Base-by-base conservation (phyloP, 78 protist genomes). In the Monocercomonoides exilis region DNA sequence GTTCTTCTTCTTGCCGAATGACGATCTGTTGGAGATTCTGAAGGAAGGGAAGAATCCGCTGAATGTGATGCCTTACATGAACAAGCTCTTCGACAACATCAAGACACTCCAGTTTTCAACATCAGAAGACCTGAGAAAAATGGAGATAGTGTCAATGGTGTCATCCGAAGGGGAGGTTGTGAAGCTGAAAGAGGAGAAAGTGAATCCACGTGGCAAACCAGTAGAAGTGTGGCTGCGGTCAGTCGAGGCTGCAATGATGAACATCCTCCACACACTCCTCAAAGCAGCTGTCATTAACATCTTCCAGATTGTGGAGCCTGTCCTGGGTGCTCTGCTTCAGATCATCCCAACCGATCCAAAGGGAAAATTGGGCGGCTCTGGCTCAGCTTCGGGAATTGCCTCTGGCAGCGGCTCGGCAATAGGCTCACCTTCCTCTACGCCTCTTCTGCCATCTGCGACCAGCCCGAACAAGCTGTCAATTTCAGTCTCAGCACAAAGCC, bases 301-400 rank as follows among this genome's bases (percentile, higher is more conserved):
- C 88, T 95, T 95, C 89, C 87, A 94, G 35, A 91, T 96, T 79
- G 88, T 92, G 86, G 95, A 94, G 45, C 96, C 94, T 54, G 86
- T 95, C 70, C 84, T 95, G 41, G 91, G 87, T 84, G 92, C 93
- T 79, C 92, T 95, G 11, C 89, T 94, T 1, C 94, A 93, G 89
- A 80, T 91, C 33, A 45, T 81, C 81, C 92, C 91, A 80, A 93
- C 93, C 44, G 63, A 43, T 43, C 80, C 6, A n/a, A n/a, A n/a
- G n/a, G n/a, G n/a, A n/a, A n/a, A n/a, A n/a, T n/a, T n/a, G n/a
- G n/a, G n/a, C n/a, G n/a, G n/a, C n/a, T n/a, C n/a, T n/a, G n/a
- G n/a, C n/a, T n/a, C n/a, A n/a, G n/a, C n/a, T n/a, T n/a, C n/a
- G n/a, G n/a, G n/a, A n/a, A n/a, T n/a, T n/a, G n/a, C n/a, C n/a